These are phyloP conservation scores for Plectosphaerella sp. DNA, from an alignment of 2,329 filamentous ascomycete species.

Conservation along the genomic window DNA sequence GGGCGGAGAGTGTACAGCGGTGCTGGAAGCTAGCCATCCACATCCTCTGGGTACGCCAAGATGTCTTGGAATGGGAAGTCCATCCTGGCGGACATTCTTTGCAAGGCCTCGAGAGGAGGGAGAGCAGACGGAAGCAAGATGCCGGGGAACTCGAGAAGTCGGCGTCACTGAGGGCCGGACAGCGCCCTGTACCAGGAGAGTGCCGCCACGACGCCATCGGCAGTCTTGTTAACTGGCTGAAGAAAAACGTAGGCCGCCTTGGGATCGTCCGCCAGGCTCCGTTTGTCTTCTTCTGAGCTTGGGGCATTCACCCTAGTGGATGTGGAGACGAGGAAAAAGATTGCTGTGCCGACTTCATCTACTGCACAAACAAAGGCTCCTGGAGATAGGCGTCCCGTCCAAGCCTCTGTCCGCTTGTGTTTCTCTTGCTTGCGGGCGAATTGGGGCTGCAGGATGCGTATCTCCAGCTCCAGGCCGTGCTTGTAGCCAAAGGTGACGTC, in stretches of 20 bases:
- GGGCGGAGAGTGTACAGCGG: conserved; percentile 45
- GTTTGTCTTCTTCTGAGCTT: conserved; percentile 8
- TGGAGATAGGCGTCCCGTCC: conserved; percentile 41
- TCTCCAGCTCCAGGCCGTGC: conserved; percentile 37
- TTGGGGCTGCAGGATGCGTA: conserved; percentile 41
- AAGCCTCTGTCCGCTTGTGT: conserved; percentile 40
- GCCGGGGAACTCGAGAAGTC: conserved; percentile 58
- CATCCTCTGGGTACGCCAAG: conserved; percentile 27
- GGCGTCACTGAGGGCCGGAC: conserved; percentile 10
- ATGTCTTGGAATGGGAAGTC: conserved; percentile 46
- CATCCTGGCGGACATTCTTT: conserved; percentile 40
- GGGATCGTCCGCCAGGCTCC: conserved; percentile 25
- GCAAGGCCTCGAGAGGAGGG: conserved; percentile 51
- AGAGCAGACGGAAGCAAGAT: conserved; percentile 54
- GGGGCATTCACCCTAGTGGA: conserved; percentile 13
- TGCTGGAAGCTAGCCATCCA: conserved; percentile 20
- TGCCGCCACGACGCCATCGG: conserved; percentile 14
- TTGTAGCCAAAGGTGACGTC: conserved; percentile 27
- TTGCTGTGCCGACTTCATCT: conserved; percentile 26
- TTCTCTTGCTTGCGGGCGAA: conserved; percentile 13
- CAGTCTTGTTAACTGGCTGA: conserved; percentile 18
- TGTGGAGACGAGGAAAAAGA: conserved; percentile 37
- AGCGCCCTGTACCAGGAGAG: conserved; percentile 23
- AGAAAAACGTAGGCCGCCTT: conserved; percentile 24
- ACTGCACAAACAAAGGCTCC: conserved; percentile 48